Conservation (phyloP, 495 filamentous ascomycete species). For the Alectoria sarmentosa region DNA sequence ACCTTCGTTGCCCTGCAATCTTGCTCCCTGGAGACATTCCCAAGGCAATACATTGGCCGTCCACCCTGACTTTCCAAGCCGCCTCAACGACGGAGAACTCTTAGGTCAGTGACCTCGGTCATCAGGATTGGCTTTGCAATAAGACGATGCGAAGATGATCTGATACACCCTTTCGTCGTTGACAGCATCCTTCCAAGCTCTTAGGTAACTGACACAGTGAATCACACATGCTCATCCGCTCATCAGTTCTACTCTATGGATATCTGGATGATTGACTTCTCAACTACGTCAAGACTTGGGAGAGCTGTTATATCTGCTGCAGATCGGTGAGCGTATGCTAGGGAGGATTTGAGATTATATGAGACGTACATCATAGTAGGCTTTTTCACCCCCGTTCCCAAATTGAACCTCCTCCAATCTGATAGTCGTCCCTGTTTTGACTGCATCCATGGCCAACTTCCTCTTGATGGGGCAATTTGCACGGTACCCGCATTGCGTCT, state of each 20-base stretch:
- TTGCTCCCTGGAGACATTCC: no score
- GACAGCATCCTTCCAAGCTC: neutral
- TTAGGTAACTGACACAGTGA: neutral
- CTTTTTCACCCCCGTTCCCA: conserved; percentile 7
- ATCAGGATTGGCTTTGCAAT: no score
- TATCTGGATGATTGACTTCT: neutral
- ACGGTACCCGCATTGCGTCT: conserved; percentile 29
- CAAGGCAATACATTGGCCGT: no score
- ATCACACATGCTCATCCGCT: neutral
- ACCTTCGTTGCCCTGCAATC: no score
- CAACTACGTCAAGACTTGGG: neutral
- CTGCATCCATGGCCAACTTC: conserved; percentile 32
- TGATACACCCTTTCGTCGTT: neutral
- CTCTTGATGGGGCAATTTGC: conserved; percentile 33
- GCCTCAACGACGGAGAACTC: no score
- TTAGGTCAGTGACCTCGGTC: no score
- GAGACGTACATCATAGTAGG: conserved; percentile 4
- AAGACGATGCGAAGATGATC: no score
- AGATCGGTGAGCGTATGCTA: neutral
- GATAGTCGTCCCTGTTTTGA: conserved; percentile 26
- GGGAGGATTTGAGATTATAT: neutral
- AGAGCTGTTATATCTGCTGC: neutral
- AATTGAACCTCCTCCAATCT: conserved; percentile 36
- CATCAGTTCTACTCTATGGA: neutral
- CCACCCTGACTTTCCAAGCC: no score